phyloP scores from a whole-genome alignment of 345 rosid genomes.

The Acer yangbiense region DNA sequence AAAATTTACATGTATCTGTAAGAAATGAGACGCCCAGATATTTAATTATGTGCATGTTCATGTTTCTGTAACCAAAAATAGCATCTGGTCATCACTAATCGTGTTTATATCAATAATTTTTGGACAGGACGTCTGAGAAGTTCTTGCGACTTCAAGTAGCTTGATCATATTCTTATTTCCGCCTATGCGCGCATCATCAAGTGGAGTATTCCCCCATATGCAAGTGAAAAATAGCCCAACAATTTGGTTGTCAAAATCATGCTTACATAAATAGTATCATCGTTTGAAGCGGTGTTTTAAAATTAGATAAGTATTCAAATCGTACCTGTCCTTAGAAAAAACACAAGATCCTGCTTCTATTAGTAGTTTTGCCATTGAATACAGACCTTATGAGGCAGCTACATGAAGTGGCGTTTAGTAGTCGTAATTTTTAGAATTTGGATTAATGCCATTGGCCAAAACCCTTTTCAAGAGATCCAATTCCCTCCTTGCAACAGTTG shows the following conservation, averaged over 20 bases:
- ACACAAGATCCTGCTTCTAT: conserved; percentile 74
- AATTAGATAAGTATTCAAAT: background rate
- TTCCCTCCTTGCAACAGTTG: conserved; percentile 56
- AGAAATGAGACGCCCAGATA: too few species aligned
- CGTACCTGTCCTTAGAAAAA: conserved; percentile 69
- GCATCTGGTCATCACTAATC: conserved; percentile 71
- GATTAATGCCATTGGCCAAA: conserved; percentile 60
- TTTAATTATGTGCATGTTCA: too few species aligned
- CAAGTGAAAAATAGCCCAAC: background rate
- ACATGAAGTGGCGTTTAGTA: conserved; percentile 74
- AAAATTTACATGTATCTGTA: too few species aligned
- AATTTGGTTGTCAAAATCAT: too few species aligned
- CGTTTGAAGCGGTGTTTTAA: too few species aligned
- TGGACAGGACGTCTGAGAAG: conserved; percentile 31
- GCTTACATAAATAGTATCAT: background rate
- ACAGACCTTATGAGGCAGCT: conserved; percentile 74
- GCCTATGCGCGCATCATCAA: conserved; percentile 65
- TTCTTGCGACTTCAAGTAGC: conserved; percentile 70
- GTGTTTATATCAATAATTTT: conserved; percentile 60
- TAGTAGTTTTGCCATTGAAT: conserved; percentile 48
- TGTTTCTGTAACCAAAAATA: conserved; percentile 12
- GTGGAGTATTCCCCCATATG: conserved; percentile 91
- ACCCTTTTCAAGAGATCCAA: conserved; percentile 57
- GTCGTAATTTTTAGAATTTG: conserved; percentile 74
- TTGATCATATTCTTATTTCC: conserved; percentile 86